Base-by-base conservation (phyloP, 345 rosid genomes). In the Carallia brachiata region DNA sequence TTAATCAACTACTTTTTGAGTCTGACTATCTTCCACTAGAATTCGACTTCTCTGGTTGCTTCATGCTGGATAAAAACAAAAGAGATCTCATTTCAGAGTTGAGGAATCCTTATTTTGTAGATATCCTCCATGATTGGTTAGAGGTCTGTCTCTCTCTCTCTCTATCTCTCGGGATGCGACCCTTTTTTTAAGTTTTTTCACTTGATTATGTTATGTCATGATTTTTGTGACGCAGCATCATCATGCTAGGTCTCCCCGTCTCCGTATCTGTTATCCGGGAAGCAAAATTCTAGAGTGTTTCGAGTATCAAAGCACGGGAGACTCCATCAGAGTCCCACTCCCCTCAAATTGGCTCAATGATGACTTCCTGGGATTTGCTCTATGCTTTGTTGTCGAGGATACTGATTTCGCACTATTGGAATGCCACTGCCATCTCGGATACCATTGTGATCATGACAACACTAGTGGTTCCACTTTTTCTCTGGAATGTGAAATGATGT, bases 31-130 rank as follows among this genome's bases (percentile, higher is more conserved):
- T 32, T 32, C n/a, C 2, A 32, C 34, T 32, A 32, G 1, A 32
- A 28, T 57, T 68, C 39, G 40, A 5, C 30, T 39, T 68, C 17
- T 15, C 5, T 0, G 30, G 57, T 57, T 68, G 71, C 54, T 1
- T 68, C 53, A 68, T 28, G 37, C 23, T 68, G 50, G 71, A 28
- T 52, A 58, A 68, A 36, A 37, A 57, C 57, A 36, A 52, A 15
- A 1, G 71, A 8, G n/a, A 19, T 19, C 30, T 44, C 27, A 68
- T 68, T 18, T 36, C 27, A 27, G 3, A 12, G 7, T 61, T 39
- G 39, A 68, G 47, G 39, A 15, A 12, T 30, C 62, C 10, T 7
- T 23, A 8, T 57, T 57, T 57, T 3, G 71, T 54, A 1, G n/a
- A n/a, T n/a, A n/a, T n/a, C n/a, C 6, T 32, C 17, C 28, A 32